These are phyloP conservation scores for Tolypocladium paradoxum DNA, from an alignment of 2,329 filamentous ascomycete genomes.

Conservation along the genomic window DNA sequence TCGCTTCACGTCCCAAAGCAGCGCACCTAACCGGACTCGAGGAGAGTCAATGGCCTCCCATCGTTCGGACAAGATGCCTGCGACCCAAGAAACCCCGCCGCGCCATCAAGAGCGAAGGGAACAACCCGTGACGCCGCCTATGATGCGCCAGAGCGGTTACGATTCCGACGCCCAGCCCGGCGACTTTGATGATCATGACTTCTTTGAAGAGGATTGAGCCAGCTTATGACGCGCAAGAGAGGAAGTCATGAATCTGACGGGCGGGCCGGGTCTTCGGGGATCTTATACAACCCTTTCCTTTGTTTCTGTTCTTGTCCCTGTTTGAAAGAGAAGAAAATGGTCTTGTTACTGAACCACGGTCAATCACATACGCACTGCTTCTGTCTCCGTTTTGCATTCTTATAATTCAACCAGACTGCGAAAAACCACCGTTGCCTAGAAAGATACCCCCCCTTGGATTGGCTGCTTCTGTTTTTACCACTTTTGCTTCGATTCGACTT, in stretches of 20 bases:
- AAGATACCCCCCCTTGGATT: constrained; percentile 28
- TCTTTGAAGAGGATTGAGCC: constrained; percentile 39
- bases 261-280: background rate
- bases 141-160: constrained; percentile 48
- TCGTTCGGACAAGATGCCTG: constrained; percentile 28
- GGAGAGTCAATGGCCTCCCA: constrained; percentile 21
- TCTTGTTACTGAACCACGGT: background rate
- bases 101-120: constrained; percentile 25
- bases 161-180: constrained; percentile 50
- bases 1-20: constrained; percentile 39
- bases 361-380: background rate
- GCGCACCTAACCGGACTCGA: constrained; percentile 12
- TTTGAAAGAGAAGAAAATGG: background rate
- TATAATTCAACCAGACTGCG: constrained; percentile 16
- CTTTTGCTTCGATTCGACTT: background rate
- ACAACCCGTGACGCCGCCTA: constrained; percentile 47
- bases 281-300: background rate
- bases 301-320: background rate
- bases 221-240: background rate
- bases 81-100: constrained; percentile 30
- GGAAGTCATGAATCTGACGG: background rate
- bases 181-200: constrained; percentile 49
- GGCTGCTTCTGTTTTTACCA: constrained; percentile 12
- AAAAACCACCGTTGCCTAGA: constrained; percentile 17
- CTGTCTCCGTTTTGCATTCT: background rate